Evolutionary conservation across 495 filamentous ascomycete species (phyloP).

Genomic region (Penicillium dipodomyicola): DNA sequence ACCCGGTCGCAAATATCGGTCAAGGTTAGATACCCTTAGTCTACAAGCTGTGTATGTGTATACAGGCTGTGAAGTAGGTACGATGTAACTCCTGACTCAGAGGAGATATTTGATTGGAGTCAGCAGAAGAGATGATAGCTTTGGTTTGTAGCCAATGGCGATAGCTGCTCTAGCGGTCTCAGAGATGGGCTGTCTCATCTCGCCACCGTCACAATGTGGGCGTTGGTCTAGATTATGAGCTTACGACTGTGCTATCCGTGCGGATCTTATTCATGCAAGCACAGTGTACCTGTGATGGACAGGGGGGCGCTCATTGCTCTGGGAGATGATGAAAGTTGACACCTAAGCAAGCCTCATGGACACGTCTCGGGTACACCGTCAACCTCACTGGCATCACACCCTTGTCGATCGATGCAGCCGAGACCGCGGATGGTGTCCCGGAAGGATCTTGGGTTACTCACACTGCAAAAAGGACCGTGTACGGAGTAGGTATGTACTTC

Average conservation of each 20-base stretch:
- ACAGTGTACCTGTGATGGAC: background rate
- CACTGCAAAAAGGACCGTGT: slow-evolving; percentile 16
- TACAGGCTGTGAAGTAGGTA: background rate
- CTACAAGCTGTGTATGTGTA: background rate
- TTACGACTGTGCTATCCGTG: slow-evolving; percentile 6
- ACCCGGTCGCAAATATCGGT: slow-evolving; percentile 14
- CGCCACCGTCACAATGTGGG: background rate
- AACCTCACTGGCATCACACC: slow-evolving; percentile 11
- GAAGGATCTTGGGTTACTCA: slow-evolving; percentile 21
- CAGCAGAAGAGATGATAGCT: slow-evolving; percentile 1
- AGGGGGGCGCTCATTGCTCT: background rate
- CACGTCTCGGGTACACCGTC: slow-evolving; percentile 11
- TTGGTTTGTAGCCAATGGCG: background rate
- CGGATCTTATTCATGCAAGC: background rate
- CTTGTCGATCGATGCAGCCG: slow-evolving; percentile 15
- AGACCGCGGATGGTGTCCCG: slow-evolving; percentile 15
- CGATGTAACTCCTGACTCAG: background rate
- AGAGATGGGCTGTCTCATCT: slow-evolving; percentile 2
- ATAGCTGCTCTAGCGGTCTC: slow-evolving; percentile 2
- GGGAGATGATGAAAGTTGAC: background rate
- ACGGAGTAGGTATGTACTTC: background rate
- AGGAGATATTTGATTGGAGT: background rate
- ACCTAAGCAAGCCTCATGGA: slow-evolving; percentile 1
- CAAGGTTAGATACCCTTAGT: background rate
- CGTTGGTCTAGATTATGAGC: slow-evolving; percentile 4